Evolutionary conservation across 495 filamentous ascomycete genomes (phyloP).

Genomic region (Diplogelasinospora grovesii): DNA sequence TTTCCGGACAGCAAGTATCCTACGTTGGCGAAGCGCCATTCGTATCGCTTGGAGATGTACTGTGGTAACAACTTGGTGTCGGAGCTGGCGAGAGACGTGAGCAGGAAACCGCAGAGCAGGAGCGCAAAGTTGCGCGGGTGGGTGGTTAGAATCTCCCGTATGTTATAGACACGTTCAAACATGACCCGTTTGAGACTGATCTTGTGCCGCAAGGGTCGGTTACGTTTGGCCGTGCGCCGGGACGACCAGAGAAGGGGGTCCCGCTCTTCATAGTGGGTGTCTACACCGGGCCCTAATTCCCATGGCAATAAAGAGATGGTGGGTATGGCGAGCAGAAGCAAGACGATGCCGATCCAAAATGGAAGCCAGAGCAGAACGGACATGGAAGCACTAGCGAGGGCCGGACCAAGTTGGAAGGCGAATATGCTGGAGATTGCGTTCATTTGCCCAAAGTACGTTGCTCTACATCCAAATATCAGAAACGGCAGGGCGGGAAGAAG

Average conservation of each 20-base stretch:
- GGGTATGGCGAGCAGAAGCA: constrained; percentile 31
- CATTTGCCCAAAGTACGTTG: constrained; percentile 39
- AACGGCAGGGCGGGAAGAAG: background rate
- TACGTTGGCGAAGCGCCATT: constrained; percentile 33
- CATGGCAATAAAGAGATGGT: constrained; percentile 20
- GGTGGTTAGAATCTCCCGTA: constrained; percentile 4
- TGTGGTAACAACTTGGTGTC: constrained; percentile 41
- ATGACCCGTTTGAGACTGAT: too few relatives aligned
- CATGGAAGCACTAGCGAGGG: constrained; percentile 38
- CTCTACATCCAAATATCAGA: constrained; percentile 15
- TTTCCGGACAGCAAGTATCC: constrained; percentile 40
- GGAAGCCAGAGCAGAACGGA: constrained; percentile 31
- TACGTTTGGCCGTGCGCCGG: too few relatives aligned
- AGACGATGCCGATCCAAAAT: constrained; percentile 31
- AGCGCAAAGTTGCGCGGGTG: constrained; percentile 25
- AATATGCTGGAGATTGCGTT: constrained; percentile 36
- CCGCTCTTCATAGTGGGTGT: too few relatives aligned
- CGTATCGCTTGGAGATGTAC: constrained; percentile 38
- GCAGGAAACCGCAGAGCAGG: constrained; percentile 32
- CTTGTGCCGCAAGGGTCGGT: too few relatives aligned
- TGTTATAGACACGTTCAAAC: too few relatives aligned
- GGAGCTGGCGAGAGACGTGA: constrained; percentile 39
- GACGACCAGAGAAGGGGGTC: too few relatives aligned
- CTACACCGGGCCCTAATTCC: too few relatives aligned
- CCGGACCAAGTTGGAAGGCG: constrained; percentile 33